A percentile compares a stretch with the other conserved stretches of the same genome.
Conservation (phyloP, 2,329 filamentous ascomycete genomes). For the Colletotrichum sansevieriae region DNA sequence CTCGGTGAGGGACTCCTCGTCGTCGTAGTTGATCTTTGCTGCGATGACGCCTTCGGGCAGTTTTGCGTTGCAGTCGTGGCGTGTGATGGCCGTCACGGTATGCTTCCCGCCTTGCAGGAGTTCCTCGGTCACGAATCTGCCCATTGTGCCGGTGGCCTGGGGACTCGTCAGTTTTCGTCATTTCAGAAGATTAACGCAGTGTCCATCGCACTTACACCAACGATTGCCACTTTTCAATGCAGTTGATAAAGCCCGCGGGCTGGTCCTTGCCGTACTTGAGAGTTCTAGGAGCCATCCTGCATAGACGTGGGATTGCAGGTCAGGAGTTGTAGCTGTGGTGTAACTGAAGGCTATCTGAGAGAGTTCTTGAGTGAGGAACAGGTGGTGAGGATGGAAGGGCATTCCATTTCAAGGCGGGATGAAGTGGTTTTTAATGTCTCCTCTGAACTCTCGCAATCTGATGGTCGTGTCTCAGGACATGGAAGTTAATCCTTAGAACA, state of each 20-base stretch:
- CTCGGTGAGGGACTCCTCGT: conserved; percentile 56
- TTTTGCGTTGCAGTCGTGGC: conserved; percentile 55
- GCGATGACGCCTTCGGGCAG: conserved; percentile 59
- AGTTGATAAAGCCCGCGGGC: conserved; percentile 55
- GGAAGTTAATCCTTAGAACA: too few relatives aligned
- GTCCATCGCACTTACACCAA: conserved; percentile 56
- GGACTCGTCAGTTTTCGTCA: conserved; percentile 23
- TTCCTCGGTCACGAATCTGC: conserved; percentile 53
- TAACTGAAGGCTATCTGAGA: too few relatives aligned
- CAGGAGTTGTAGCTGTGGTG: too few relatives aligned
- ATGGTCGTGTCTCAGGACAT: too few relatives aligned
- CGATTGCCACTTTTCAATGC: conserved; percentile 59
- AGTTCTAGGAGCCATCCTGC: conserved; percentile 21
- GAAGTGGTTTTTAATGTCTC: too few relatives aligned
- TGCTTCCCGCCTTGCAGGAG: conserved; percentile 65
- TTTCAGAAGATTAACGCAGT: background rate
- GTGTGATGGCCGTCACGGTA: conserved; percentile 65
- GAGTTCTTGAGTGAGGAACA: too few relatives aligned
- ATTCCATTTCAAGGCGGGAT: too few relatives aligned
- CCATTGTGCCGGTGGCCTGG: conserved; percentile 57
- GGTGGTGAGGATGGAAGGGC: too few relatives aligned
- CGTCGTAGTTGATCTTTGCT: conserved; percentile 58
- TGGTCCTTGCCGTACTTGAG: conserved; percentile 51
- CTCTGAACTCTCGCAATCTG: too few relatives aligned
- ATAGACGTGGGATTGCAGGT: too few relatives aligned